A percentile compares a stretch with the other conserved stretches of the same genome.
phyloP scores from a whole-genome alignment of 805 yeast genomes.

The Kodamaea kaohsiungensis region DNA sequence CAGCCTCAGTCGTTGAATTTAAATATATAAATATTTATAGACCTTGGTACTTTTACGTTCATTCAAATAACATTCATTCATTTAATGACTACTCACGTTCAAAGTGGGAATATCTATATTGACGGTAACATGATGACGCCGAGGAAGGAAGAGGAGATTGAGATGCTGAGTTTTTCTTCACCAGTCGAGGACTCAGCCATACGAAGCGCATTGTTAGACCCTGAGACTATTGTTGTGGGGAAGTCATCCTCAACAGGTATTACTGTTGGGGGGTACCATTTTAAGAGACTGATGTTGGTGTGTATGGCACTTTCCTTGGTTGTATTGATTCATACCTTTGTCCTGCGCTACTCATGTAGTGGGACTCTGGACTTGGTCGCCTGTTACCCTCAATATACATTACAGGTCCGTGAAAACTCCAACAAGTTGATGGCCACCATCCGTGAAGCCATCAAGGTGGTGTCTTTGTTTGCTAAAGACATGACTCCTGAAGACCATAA shows the following conservation, averaged over 20 bases:
- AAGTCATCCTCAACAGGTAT: background rate
- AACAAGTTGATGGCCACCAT: slow-evolving; percentile 31
- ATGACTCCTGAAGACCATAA: slow-evolving; percentile 18
- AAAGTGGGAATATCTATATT: slow-evolving; percentile 3
- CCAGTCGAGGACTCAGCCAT: background rate
- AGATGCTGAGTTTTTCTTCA: background rate
- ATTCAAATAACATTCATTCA: background rate
- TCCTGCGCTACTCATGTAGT: slow-evolving; percentile 6
- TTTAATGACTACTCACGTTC: background rate
- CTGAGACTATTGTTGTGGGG: background rate
- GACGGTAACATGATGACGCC: background rate
- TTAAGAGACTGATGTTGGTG: slow-evolving; percentile 2
- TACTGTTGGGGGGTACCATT: background rate
- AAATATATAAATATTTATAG: background rate
- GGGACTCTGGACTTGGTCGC: slow-evolving; percentile 4
- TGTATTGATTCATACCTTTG: slow-evolving; percentile 1
- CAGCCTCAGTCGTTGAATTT: background rate
- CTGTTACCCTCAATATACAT: slow-evolving; percentile 46
- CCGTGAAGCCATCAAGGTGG: slow-evolving; percentile 43
- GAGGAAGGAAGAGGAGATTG: slow-evolving; percentile 3
- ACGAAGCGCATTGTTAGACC: background rate
- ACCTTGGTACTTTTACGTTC: background rate
- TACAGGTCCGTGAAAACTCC: slow-evolving; percentile 40
- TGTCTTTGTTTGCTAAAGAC: slow-evolving; percentile 49
- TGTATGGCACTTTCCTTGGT: slow-evolving; percentile 4